These are phyloP conservation scores for Beauveria asiatica DNA, from an alignment of 2,329 filamentous ascomycete genomes.

Conservation along the genomic window DNA sequence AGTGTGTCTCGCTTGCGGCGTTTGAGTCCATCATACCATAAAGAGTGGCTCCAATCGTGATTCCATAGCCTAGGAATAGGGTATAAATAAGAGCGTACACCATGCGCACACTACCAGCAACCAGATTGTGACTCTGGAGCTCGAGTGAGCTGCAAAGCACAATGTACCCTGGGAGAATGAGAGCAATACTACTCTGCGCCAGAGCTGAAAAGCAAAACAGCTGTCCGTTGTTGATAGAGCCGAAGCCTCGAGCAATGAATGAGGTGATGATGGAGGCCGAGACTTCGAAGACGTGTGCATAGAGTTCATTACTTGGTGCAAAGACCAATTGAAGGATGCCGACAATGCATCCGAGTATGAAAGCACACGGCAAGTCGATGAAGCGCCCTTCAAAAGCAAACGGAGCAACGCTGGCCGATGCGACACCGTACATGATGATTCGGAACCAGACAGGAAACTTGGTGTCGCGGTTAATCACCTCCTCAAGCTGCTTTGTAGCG, in stretches of 20 bases:
- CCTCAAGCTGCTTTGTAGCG: constrained; percentile 53
- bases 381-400: constrained; percentile 72
- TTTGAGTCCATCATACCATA: constrained; percentile 54
- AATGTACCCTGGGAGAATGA: constrained; percentile 60
- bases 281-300: constrained; percentile 46
- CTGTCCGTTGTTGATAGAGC: constrained; percentile 50
- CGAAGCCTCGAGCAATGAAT: constrained; percentile 60
- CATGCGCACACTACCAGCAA: constrained; percentile 66
- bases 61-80: constrained; percentile 64
- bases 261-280: constrained; percentile 55
- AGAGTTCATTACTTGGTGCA: constrained; percentile 65
- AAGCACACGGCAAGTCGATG: constrained; percentile 71
- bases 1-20: constrained; percentile 37
- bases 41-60: constrained; percentile 59
- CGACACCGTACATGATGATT: constrained; percentile 65
- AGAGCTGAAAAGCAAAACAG: constrained; percentile 65
- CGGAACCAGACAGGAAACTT: constrained; percentile 44
- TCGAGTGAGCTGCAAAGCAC: constrained; percentile 46
- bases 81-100: constrained; percentile 71
- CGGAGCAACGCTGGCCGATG: constrained; percentile 66
- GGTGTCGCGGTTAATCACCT: constrained; percentile 36
- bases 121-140: constrained; percentile 60
- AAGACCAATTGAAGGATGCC: constrained; percentile 67
- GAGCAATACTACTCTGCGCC: constrained; percentile 63
- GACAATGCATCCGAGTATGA: constrained; percentile 65